Evolutionary conservation across 2,329 filamentous ascomycete species (phyloP).

Genomic region (Hansfordia pulvinata): DNA sequence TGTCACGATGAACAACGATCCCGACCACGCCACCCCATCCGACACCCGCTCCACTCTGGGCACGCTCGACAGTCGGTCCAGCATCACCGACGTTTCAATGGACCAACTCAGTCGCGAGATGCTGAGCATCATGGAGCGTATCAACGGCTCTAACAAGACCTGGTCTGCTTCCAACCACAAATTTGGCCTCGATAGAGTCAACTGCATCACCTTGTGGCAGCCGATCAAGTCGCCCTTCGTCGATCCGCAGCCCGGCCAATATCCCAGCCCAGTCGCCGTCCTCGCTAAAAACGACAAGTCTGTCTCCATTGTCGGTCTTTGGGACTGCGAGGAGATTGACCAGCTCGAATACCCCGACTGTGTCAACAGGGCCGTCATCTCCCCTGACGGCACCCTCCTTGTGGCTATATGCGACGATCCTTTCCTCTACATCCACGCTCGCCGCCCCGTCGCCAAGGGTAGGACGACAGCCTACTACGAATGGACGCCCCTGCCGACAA

Average conservation of each 20-base stretch:
- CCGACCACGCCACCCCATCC: slow-evolving; percentile 15
- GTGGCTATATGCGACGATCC: slow-evolving; percentile 81
- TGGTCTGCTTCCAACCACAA: slow-evolving; percentile 36
- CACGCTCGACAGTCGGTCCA: slow-evolving; percentile 10
- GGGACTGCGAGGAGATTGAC: slow-evolving; percentile 50
- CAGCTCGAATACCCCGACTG: slow-evolving; percentile 65
- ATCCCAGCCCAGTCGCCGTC: slow-evolving; percentile 46
- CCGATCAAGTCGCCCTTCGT: slow-evolving; percentile 23
- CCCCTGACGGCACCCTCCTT: slow-evolving; percentile 70
- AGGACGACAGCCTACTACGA: slow-evolving; percentile 20
- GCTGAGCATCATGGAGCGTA: slow-evolving; percentile 16
- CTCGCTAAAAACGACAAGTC: slow-evolving; percentile 87
- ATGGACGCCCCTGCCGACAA: slow-evolving; percentile 36
- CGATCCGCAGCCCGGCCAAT: slow-evolving; percentile 20
- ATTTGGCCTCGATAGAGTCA: slow-evolving; percentile 47
- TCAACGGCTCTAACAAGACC: slow-evolving; percentile 25
- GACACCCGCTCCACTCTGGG: slow-evolving; percentile 9
- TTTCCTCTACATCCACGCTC: slow-evolving; percentile 69
- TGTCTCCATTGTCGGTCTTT: slow-evolving; percentile 69
- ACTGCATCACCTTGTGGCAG: slow-evolving; percentile 53
- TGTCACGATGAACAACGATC: slow-evolving; percentile 16
- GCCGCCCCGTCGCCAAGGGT: slow-evolving; percentile 23
- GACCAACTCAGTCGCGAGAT: slow-evolving; percentile 16
- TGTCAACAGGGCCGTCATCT: slow-evolving; percentile 91
- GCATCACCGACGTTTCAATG: slow-evolving; percentile 20